Evolutionary conservation across 2,329 filamentous ascomycete species (phyloP).

Genomic region (Cladosporium sp.): DNA sequence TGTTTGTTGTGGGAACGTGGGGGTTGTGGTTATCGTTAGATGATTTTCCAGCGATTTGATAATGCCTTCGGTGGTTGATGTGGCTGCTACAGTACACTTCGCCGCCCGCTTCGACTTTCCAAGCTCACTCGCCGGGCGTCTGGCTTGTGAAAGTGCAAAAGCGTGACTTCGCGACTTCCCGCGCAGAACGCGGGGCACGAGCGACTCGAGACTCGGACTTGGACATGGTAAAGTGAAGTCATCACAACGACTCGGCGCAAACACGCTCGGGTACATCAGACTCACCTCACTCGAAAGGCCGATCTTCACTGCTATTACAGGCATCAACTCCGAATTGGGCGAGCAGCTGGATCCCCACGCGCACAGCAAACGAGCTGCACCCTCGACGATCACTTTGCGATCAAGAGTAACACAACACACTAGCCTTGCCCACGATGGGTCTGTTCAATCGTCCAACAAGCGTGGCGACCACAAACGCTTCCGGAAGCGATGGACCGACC

Average conservation of each 20-base stretch:
- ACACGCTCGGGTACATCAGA: not conserved
- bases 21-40: too few species aligned
- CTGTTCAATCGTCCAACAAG: slow-evolving; percentile 30
- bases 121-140: not conserved
- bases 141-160: not conserved
- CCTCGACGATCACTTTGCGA: not conserved
- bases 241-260: not conserved
- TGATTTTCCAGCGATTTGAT: too few species aligned
- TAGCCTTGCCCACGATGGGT: slow-evolving; percentile 20
- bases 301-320: not conserved
- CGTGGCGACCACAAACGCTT: slow-evolving; percentile 11
- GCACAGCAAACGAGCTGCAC: not conserved
- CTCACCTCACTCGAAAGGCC: too few species aligned
- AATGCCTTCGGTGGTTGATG: not conserved
- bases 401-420: not conserved
- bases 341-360: not conserved
- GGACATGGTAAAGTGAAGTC: not conserved
- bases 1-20: slow-evolving; percentile 16
- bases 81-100: not conserved
- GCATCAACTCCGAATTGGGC: too few species aligned
- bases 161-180: not conserved
- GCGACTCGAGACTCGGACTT: not conserved
- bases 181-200: not conserved
- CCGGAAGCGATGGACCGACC: slow-evolving; percentile 16
- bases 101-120: not conserved